Base-by-base conservation (phyloP, 495 filamentous ascomycete species). In the Astrocystis sublimbata region DNA sequence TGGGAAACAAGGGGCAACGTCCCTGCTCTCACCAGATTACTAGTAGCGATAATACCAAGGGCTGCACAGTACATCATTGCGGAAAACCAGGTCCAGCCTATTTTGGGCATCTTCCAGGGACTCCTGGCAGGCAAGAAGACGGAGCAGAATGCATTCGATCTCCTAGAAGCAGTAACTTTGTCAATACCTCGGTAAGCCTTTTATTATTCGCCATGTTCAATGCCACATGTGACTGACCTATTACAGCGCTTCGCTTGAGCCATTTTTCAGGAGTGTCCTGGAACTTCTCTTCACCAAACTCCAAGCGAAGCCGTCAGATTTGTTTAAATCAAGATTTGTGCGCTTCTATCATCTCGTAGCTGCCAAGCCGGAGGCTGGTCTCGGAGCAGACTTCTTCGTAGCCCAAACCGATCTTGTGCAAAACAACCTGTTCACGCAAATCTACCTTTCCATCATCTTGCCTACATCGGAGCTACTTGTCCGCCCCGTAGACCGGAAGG, bases 1-100 rank as follows among this genome's bases (percentile, higher is more conserved):
- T 99, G 96, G 96, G 90, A 96, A 55, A 89, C 88, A 0, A 88
- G 86, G 62, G 96, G 96, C 72, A 98, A 97, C 68, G 88, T 96
- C 5, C 96, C 96, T 5, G 93, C 93, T 6, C 84, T 97, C 56
- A 87, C 91, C 52, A 86, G 93, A 24, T 80, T 98, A 51, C 76
- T 99, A n/a, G 84, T 87, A 9, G 87, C 92, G 3, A 87, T 96
- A 64, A 89, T 97, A 66, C 83, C 89, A 12, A 90, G 91, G 62
- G 89, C 85, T 9, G 83, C 88, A 8, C 73, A 84, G 36, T 81
- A 83, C 51, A 92, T 98, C 64, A 73, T 89, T 7, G 81, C 84
- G 46, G 87, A 89, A 67, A 77, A 79, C 24, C 88, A 92, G 65
- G 71, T 96, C 53, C 89, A 92, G 67, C 81, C 88, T 8, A 83